Evolutionary conservation across 495 filamentous ascomycete genomes (phyloP).

Genomic region (Neohortaea acidophila): DNA sequence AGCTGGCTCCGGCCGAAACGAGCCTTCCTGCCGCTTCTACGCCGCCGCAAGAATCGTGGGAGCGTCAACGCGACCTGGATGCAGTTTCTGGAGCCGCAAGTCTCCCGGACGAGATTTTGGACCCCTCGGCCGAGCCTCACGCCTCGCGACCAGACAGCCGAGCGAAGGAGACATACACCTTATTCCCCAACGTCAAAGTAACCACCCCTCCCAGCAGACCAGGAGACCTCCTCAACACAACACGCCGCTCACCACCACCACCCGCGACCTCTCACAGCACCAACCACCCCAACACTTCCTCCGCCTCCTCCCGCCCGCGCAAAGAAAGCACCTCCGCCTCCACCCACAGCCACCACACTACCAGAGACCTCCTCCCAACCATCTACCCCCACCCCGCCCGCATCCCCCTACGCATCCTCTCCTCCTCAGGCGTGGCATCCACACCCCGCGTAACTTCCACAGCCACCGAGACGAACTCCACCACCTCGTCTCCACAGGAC

Average conservation of each 20-base stretch:
- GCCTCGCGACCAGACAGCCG: constrained; percentile 1
- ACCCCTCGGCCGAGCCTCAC: background rate
- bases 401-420: constrained; percentile 8
- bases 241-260: background rate
- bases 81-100: background rate
- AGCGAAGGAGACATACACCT: constrained; percentile 11
- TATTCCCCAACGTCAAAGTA: constrained; percentile 12
- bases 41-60: background rate
- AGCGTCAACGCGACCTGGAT: background rate
- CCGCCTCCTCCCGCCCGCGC: constrained; percentile 10
- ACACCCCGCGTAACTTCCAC: constrained; percentile 33
- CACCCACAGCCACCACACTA: constrained; percentile 9
- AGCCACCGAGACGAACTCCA: too few relatives aligned
- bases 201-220: background rate
- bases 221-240: background rate
- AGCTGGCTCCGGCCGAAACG: background rate
- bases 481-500: too few relatives aligned
- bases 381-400: constrained; percentile 6
- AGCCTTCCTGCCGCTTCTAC: background rate
- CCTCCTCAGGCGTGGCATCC: constrained; percentile 19
- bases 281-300: constrained; percentile 1
- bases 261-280: background rate
- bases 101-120: background rate
- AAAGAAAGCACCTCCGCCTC: constrained; percentile 9
- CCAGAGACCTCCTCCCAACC: constrained; percentile 13